Base-by-base conservation (phyloP, 2,329 filamentous ascomycete species). In the Nothophoma quercina region DNA sequence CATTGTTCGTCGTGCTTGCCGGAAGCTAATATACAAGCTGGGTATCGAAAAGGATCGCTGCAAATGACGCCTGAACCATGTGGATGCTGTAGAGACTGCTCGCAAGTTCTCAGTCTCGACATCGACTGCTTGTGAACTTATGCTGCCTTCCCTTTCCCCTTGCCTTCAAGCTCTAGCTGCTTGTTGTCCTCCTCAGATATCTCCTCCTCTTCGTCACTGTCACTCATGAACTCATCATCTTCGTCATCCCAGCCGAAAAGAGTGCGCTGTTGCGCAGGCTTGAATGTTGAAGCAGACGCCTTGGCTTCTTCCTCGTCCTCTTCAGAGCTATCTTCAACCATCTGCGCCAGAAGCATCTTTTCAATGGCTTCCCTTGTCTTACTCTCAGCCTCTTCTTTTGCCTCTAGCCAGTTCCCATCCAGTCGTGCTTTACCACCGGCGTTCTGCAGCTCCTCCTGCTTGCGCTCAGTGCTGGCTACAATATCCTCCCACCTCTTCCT, bases 351-450 rank as follows among this genome's bases (percentile, higher is more conserved):
- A 51, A 76, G 67, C 59, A 76, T 78, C 63, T 77, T 77, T 56
- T 89, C 69, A 5, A 93, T 89, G 3, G 90, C 90, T 63, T 90
- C 86, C 32, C 90, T 80, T 0, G 92, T 93, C 73, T 89, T 88
- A 77, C 96, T 91, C 60, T 85, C 88, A 21, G 89, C 89, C 70
- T 96, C 92, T 64, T 97, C 93, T 75, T 96, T 96, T 60, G 91
- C 89, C 72, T 99, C 95, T 32, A 98, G 87, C 92, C 93, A 99
- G 70, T 93, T 89, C 0, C 91, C 91, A 67, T 97, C 91, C 32
- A 97, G 62, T 56, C 83, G 78, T 15, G 78, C 80, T 75, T 72
- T 83, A 46, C 87, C 85, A 63, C 85, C 83, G 8, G 90, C 91
- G 55, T 87, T 86, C 73, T 85, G 88, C 43, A 97, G 85, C 68